Conservation (phyloP, 768 basidiomycete species). For the Termitomyces sp. region DNA sequence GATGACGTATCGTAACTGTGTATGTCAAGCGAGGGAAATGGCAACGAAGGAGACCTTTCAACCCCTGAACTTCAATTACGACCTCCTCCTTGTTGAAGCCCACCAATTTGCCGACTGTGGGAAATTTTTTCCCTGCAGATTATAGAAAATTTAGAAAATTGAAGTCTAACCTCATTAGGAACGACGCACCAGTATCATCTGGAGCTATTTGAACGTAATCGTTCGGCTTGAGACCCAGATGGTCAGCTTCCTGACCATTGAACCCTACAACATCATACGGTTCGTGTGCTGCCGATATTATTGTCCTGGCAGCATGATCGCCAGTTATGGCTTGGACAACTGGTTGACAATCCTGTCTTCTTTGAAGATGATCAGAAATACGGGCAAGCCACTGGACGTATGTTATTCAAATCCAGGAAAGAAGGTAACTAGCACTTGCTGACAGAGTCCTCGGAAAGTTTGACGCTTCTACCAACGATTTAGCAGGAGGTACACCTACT, state of each 20-base stretch:
- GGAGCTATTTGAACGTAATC: slow-evolving; percentile 39
- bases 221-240: slow-evolving; percentile 33
- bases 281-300: slow-evolving; percentile 32
- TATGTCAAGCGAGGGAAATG: slow-evolving; percentile 52
- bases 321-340: slow-evolving; percentile 28
- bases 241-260: slow-evolving; percentile 36
- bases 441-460: slow-evolving; percentile 35
- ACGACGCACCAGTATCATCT: slow-evolving; percentile 39
- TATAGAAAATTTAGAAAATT: neutral
- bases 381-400: slow-evolving; percentile 42
- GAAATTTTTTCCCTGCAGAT: slow-evolving; percentile 30
- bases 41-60: slow-evolving; percentile 34
- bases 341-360: slow-evolving; percentile 21
- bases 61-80: slow-evolving; percentile 40
- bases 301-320: slow-evolving; percentile 35
- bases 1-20: slow-evolving; percentile 17
- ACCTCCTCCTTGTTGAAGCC: slow-evolving; percentile 44
- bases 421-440: slow-evolving; percentile 22
- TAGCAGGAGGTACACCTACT: slow-evolving; percentile 24
- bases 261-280: slow-evolving; percentile 39
- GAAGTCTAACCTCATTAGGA: neutral
- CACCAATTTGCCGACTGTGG: slow-evolving; percentile 46
- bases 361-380: slow-evolving; percentile 29
- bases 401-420: neutral
- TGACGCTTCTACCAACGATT: slow-evolving; percentile 30